phyloP scores from a whole-genome alignment of 2,329 filamentous ascomycete genomes.

The Orbilia quercus region DNA sequence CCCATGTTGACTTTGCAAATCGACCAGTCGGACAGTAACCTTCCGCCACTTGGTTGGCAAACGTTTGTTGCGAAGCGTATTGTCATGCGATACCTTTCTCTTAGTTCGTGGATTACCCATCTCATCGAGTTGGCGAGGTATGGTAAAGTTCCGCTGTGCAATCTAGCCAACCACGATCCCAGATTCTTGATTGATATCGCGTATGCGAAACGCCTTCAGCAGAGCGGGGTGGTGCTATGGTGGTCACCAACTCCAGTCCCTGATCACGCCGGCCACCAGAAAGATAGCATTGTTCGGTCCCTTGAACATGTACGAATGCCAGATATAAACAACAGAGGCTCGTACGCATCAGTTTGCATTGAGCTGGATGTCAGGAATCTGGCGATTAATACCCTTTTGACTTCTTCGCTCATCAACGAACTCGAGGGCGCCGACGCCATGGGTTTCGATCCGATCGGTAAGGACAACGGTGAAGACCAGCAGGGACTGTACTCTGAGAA shows the following conservation, averaged over 20 bases:
- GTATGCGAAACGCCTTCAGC: constrained; percentile 88
- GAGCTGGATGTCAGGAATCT: constrained; percentile 94
- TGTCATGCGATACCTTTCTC: constrained; percentile 87
- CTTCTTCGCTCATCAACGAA: constrained; percentile 95
- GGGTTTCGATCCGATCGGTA: constrained; percentile 66
- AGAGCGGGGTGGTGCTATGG: constrained; percentile 94
- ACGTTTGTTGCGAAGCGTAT: constrained; percentile 85
- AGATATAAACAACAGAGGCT: constrained; percentile 89
- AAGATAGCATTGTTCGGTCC: constrained; percentile 84
- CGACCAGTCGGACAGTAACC: constrained; percentile 83
- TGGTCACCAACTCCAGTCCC: constrained; percentile 89
- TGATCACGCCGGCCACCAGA: constrained; percentile 95
- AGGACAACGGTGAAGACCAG: constrained; percentile 54
- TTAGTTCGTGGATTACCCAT: constrained; percentile 93
- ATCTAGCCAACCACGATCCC: constrained; percentile 92
- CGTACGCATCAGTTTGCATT: constrained; percentile 95
- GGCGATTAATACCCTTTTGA: constrained; percentile 96
- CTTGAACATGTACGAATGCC: constrained; percentile 93
- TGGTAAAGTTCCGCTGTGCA: constrained; percentile 93
- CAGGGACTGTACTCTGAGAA: constrained; percentile 48
- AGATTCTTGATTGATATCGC: constrained; percentile 95
- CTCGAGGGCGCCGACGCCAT: constrained; percentile 84
- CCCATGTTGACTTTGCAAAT: constrained; percentile 83
- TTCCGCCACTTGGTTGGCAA: constrained; percentile 95
- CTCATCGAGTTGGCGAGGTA: constrained; percentile 88